Evolutionary conservation across 768 basidiomycete species (phyloP).

Genomic region (Tephrocybe rancida): DNA sequence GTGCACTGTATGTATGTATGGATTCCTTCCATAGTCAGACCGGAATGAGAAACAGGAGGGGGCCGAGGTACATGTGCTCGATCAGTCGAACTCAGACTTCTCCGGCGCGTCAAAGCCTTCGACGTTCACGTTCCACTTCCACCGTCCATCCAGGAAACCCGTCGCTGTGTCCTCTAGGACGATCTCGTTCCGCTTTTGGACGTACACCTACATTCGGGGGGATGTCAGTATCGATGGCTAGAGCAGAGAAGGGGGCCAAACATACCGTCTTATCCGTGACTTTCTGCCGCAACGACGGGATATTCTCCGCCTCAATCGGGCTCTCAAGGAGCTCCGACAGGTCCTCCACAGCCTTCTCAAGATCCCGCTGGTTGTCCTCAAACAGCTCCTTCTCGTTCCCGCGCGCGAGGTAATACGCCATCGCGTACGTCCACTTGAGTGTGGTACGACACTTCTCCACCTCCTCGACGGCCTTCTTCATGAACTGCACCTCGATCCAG

Average conservation of each 20-base stretch:
- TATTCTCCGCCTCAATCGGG: slow-evolving; percentile 85
- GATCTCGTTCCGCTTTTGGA: slow-evolving; percentile 96
- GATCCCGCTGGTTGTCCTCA: slow-evolving; percentile 96
- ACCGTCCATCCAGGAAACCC: slow-evolving; percentile 85
- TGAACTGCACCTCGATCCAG: slow-evolving; percentile 99
- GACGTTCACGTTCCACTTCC: slow-evolving; percentile 77
- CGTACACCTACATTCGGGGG: slow-evolving; percentile 64
- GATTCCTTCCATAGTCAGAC: too few relatives aligned
- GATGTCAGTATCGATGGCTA: neutral
- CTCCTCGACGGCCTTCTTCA: slow-evolving; percentile 97
- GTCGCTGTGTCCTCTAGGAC: slow-evolving; percentile 92
- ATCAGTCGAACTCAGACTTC: slow-evolving; percentile 15
- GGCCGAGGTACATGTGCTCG: neutral
- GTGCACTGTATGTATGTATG: too few relatives aligned
- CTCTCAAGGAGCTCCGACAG: slow-evolving; percentile 90
- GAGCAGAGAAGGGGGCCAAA: neutral
- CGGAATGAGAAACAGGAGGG: neutral
- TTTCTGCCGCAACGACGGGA: slow-evolving; percentile 82
- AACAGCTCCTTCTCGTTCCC: slow-evolving; percentile 94
- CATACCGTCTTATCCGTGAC: slow-evolving; percentile 93
- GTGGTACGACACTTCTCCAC: slow-evolving; percentile 90
- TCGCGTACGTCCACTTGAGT: slow-evolving; percentile 98
- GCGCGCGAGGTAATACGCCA: slow-evolving; percentile 94
- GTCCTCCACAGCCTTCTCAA: slow-evolving; percentile 95
- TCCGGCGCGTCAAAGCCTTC: slow-evolving; percentile 70